These are phyloP conservation scores for Mucor racemosus DNA, from an alignment of 371 early-diverging fungal species.

Conservation along the genomic window DNA sequence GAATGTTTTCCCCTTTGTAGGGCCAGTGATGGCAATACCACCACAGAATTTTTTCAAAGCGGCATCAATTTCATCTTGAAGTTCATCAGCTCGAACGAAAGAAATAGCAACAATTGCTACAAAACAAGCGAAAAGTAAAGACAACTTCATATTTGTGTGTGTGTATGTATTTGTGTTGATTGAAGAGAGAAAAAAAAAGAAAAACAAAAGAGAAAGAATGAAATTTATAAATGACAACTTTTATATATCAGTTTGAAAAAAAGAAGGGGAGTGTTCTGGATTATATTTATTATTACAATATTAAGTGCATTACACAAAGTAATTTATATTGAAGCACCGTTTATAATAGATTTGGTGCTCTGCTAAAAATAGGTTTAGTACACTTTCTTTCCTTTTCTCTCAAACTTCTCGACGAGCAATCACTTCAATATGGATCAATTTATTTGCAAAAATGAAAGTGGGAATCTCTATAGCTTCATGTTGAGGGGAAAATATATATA, in stretches of 20 bases:
- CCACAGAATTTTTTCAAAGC: constrained; percentile 56
- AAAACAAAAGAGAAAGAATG: not conserved
- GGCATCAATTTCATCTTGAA: constrained; percentile 48
- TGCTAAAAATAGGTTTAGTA: too few relatives aligned
- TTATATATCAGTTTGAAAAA: not conserved
- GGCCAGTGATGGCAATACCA: constrained; percentile 42
- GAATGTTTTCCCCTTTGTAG: constrained; percentile 40
- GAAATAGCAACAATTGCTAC: constrained; percentile 34
- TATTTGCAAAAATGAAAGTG: too few relatives aligned
- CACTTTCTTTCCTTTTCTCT: too few relatives aligned
- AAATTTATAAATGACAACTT: not conserved
- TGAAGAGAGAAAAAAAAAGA: constrained; percentile 12
- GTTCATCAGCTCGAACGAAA: constrained; percentile 40
- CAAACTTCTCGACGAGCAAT: too few relatives aligned
- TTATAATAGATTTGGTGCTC: not conserved
- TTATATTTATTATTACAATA: not conserved
- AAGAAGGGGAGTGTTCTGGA: constrained; percentile 6
- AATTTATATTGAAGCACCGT: not conserved
- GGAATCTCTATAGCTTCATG: too few relatives aligned
- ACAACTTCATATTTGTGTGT: constrained; percentile 35
- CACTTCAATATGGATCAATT: too few relatives aligned
- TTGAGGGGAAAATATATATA: too few relatives aligned
- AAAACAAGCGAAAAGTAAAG: constrained; percentile 31
- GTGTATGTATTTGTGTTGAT: not conserved
- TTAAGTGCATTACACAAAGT: constrained; percentile 4